Base-by-base conservation (phyloP, 2,329 filamentous ascomycete genomes). In the Neopestalotiopsis clavispora region DNA sequence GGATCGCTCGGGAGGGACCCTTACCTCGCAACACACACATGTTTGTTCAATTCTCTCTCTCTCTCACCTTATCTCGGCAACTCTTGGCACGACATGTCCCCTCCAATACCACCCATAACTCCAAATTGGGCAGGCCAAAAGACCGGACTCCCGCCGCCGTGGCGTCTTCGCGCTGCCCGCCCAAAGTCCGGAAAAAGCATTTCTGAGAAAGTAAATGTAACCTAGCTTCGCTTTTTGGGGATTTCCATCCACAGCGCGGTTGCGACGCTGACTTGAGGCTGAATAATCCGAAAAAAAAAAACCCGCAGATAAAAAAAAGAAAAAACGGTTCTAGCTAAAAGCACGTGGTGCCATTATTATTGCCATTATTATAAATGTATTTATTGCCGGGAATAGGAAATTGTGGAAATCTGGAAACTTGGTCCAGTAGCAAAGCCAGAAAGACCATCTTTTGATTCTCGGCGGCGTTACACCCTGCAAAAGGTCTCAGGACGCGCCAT, bases 191-290 rank as follows among this genome's bases (percentile, higher is more conserved):
- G 45, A 20, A 52, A 52, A 52, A 52, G 45, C 45, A 52, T 38
- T 38, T 38, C 34, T 38, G 34, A 10, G 20, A 14, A 12, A n/a
- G 7, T 28, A 14, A 14, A 52, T 52, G 45, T 20, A 52, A 52
- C 45, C 20, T n/a, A 20, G 45, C 17, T n/a, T 14, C n/a, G 42
- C 13, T 12, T 4, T 17, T 17, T 49, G 14, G 42, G n/a, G 13
- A 49, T 9, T 52, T 20, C 17, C 17, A 52, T 28, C 23, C 23
- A 17, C 17, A 52, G 17, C 20, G 45, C 30, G 23, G 23, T 59
- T 59, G 57, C 57, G 30, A 59, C 57, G 57, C 57, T 59, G 57
- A 59, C 57, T 23, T 59, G 57, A 59, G 57, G 30, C 57, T 59
- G 57, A 59, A 59, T 59, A 59, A 59, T 58, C 56, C 13, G 23